These are phyloP conservation scores for Salix koriyanagi DNA, from an alignment of 345 rosid species.

Conservation along the genomic window DNA sequence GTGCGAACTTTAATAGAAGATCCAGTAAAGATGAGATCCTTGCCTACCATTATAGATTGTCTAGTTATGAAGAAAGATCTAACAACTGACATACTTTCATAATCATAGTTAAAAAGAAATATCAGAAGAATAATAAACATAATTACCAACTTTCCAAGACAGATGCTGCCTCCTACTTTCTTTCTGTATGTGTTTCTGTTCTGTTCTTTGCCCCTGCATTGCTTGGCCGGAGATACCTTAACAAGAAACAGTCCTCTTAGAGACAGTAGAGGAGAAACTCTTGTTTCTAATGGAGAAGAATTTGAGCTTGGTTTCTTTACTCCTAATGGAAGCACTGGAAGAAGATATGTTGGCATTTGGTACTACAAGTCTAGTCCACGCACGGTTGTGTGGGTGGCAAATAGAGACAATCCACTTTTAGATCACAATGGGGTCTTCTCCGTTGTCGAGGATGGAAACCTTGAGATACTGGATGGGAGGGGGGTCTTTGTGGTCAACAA, in stretches of 20 bases:
- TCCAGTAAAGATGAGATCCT: background rate
- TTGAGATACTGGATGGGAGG: conserved; percentile 4
- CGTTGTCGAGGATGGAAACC: background rate
- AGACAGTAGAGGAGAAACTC: conserved; percentile 24
- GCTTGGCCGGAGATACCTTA: conserved; percentile 16
- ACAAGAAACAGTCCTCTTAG: background rate
- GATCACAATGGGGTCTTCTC: conserved; percentile 4
- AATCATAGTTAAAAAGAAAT: background rate
- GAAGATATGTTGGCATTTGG: conserved; percentile 20
- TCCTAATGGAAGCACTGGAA: conserved; percentile 1
- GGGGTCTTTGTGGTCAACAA: conserved; percentile 4
- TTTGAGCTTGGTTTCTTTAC: conserved; percentile 35
- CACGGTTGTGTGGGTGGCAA: conserved; percentile 24
- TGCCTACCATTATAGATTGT: background rate
- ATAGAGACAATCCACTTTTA: conserved; percentile 5
- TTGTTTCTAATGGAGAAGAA: conserved; percentile 23
- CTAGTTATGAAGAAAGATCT: background rate
- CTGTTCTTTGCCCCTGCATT: conserved; percentile 20
- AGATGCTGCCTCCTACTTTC: conserved; percentile 24
- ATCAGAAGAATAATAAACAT: conserved; percentile 2
- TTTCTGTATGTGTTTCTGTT: conserved; percentile 26
- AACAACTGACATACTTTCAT: background rate
- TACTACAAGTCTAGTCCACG: conserved; percentile 3
- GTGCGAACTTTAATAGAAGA: background rate
- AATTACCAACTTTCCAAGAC: conserved; percentile 16